Evolutionary conservation across 2,329 filamentous ascomycete genomes (phyloP), one percentile per base, ranked within the genome.

Genomic region (Helotiales sp.): DNA sequence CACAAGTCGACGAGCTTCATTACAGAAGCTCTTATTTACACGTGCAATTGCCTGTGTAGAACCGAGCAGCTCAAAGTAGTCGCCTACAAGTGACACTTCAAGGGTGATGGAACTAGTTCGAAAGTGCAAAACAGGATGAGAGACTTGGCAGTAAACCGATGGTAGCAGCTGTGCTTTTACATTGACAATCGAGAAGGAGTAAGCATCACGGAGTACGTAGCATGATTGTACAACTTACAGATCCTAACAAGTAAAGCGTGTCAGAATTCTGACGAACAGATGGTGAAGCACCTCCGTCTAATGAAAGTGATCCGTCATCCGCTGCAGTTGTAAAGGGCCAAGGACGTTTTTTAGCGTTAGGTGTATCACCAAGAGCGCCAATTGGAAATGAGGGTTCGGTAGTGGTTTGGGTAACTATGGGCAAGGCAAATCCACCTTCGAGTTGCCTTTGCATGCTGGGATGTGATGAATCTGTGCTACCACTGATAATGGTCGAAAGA

Each of bases 281-380:
- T 47, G 22, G 12, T 25, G 42, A 47, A 47, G 42, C 5, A 27
- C 12, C 12, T 47, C 42, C 7, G 12, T 47, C 42, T 10, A 27
- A 25, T 7, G 42, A 47, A 47, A 12, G 42, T 25, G 42, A 15
- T 47, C 22, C 4, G 22, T 47, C 42, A 47, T 47, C 42, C 5
- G 42, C n/a, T 47, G 42, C 42, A 24, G 42, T 25, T 22, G 42
- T 15, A 47, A 47, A 47, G 42, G 42, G 42, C 42, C 42, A 47
- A 19, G 42, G 42, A 25, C 42, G 42, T 27, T 47, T 47, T 8
- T 47, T 10, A 47, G 19, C 42, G 25, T 47, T 47, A 25, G 42
- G 42, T 27, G 22, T 25, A 47, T 47, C 10, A 47, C 15, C 22
- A 12, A 8, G 42, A 47, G 5, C 19, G 42, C 22, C 42, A 10